A percentile compares a stretch with the other conserved stretches of the same genome.
Evolutionary conservation across 805 yeast species (phyloP).

Genomic region (Pichia kluyveri): DNA sequence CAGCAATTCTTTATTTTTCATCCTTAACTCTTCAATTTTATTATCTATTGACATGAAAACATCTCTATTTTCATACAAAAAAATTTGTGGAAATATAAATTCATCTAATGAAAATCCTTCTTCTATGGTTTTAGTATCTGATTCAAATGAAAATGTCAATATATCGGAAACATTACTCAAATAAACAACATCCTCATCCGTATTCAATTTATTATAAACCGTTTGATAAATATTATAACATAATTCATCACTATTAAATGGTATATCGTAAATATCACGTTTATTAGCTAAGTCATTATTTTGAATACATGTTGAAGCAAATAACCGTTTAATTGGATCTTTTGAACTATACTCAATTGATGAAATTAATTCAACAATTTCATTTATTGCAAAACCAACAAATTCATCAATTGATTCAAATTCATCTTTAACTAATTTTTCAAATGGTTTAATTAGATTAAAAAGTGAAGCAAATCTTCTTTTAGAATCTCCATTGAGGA

Average conservation of each 20-base stretch:
- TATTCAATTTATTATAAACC: conserved; percentile 7
- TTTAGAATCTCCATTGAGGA: conserved; percentile 26
- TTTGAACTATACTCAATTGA: conserved; percentile 8
- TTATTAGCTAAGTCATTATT: conserved; percentile 10
- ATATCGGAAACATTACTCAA: conserved; percentile 23
- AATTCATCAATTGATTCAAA: conserved; percentile 23
- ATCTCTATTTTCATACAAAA: conserved; percentile 21
- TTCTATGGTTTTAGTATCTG: conserved; percentile 21
- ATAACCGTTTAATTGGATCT: conserved; percentile 11
- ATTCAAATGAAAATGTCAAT: conserved; percentile 26
- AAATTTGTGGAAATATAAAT: conserved; percentile 32
- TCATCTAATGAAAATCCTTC: conserved; percentile 24
- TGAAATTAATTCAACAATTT: conserved; percentile 15
- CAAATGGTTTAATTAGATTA: conserved; percentile 24
- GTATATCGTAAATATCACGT: conserved; percentile 19
- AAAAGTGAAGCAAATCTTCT: conserved; percentile 32
- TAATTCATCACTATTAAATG: conserved; percentile 26
- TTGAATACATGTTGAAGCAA: conserved; percentile 7
- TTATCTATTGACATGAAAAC: conserved; percentile 13
- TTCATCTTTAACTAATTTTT: conserved; percentile 20
- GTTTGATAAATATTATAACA: conserved; percentile 25
- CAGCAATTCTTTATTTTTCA: conserved; percentile 1
- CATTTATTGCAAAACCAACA: conserved; percentile 15
- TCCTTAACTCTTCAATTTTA: conserved; percentile 5
- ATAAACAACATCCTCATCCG: not conserved